Evolutionary conservation across 2,329 filamentous ascomycete species (phyloP), one percentile per base, ranked within the genome.

Genomic region (Paracamarosporium sp.): DNA sequence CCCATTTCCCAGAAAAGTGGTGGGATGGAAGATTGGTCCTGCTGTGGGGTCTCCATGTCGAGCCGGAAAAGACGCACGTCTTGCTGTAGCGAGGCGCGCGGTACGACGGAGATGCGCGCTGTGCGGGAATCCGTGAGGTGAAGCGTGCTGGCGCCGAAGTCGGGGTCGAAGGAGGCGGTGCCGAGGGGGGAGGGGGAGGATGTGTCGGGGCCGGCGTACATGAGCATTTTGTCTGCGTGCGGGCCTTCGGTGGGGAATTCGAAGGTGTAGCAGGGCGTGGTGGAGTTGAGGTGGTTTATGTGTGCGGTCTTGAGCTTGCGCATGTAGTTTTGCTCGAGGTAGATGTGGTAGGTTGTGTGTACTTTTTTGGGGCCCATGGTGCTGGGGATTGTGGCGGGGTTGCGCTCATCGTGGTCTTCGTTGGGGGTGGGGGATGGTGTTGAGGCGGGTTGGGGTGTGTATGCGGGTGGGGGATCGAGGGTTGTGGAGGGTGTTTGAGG

Each of bases 311-410:
- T 50, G 11, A 50, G 15, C 11, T 22, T 22, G 3, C 28, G 30
- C 30, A 50, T 20, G 46, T 50, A 50, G 11, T 50, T 50, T 13
- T 50, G 28, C 20, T 50, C 46, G 3, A 50, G 30, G 33, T 50
- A 38, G 15, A 50, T 22, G 46, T 50, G 46, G 46, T 50, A 36
- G 11, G 46, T 50, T 15, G 46, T 35, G 22, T 24, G 36, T 11
- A 50, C 30, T 20, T 50, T 50, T 24, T 22, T 27, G 20, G 17
- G n/a, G 11, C 46, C 46, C 30, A 50, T 35, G 20, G 20, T 24
- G 12, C 46, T 38, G 17, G 33, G 30, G 46, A 50, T 35, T 17
- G 28, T 35, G 8, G 46, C 22, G 30, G 46, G 46, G 17, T 50
- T 50, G 46, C 46, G 43, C 25, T 46, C 43, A 46, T 46, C 43